These are phyloP conservation scores for Teratosphaeriaceae sp. DNA, from an alignment of 2,329 filamentous ascomycete genomes.

Conservation along the genomic window DNA sequence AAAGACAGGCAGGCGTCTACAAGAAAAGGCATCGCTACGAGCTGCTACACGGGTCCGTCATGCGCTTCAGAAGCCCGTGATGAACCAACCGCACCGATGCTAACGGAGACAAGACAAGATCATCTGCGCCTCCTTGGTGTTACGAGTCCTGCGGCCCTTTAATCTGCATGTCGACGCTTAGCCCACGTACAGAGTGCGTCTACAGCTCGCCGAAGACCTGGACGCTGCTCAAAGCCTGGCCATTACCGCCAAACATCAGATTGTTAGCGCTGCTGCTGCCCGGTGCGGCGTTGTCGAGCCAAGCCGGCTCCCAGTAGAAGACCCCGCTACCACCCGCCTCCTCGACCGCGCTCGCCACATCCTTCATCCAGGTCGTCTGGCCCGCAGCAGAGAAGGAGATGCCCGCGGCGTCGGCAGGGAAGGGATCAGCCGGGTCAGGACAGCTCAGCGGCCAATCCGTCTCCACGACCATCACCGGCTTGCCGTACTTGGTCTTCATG, in stretches of 20 bases:
- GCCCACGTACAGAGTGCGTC: no score
- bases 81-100: no score
- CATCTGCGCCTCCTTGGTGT: no score
- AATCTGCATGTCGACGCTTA: not conserved
- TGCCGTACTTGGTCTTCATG: constrained; percentile 21
- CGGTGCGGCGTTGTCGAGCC: constrained; percentile 23
- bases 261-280: constrained; percentile 24
- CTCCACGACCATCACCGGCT: constrained; percentile 23
- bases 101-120: no score
- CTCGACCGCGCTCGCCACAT: constrained; percentile 19
- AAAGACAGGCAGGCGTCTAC: no score
- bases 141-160: not conserved
- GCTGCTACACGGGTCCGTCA: no score
- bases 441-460: constrained; percentile 26
- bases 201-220: constrained; percentile 5
- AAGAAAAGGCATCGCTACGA: no score
- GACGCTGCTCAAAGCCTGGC: constrained; percentile 18
- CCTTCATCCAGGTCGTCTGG: constrained; percentile 24
- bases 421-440: constrained; percentile 20
- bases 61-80: no score
- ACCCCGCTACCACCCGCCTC: constrained; percentile 23
- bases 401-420: constrained; percentile 18
- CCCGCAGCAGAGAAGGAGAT: constrained; percentile 22
- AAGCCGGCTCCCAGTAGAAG: constrained; percentile 29
- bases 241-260: constrained; percentile 26